phyloP scores from a whole-genome alignment of 2,329 filamentous ascomycete species.

The Pestalotiopsis sp. region DNA sequence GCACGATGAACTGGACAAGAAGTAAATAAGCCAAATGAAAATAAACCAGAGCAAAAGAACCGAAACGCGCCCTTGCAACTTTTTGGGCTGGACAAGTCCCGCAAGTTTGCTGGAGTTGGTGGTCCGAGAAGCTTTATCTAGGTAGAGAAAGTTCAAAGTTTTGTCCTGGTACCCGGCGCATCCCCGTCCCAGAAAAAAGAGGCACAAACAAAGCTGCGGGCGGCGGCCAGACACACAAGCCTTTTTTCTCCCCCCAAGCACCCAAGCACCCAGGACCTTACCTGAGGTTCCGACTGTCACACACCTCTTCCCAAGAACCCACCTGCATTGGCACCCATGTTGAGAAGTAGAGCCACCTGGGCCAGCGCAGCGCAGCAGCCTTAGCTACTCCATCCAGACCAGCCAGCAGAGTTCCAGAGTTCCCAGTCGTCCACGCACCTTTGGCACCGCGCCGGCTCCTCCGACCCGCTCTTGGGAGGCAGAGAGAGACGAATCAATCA shows the following conservation, averaged over 20 bases:
- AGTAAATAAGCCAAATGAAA: no score
- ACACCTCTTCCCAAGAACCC: no score
- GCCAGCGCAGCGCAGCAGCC: not conserved
- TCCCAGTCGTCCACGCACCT: not conserved
- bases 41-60: not conserved
- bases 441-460: slow-evolving; percentile 1
- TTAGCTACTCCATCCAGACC: not conserved
- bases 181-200: not conserved
- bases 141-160: not conserved
- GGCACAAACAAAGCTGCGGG: not conserved
- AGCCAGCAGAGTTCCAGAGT: not conserved
- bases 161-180: not conserved
- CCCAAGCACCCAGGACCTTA: no score
- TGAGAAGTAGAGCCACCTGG: no score
- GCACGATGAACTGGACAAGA: not conserved
- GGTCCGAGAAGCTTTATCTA: not conserved
- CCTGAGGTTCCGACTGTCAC: no score
- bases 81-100: not conserved
- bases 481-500: no score
- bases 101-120: not conserved
- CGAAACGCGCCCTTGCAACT: not conserved
- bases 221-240: not conserved
- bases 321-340: no score
- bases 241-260: not conserved
- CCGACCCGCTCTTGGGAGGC: not conserved